These are phyloP conservation scores for Ustilago xerochloae DNA, from an alignment of 1,284 basidiomycete genomes.

Conservation along the genomic window DNA sequence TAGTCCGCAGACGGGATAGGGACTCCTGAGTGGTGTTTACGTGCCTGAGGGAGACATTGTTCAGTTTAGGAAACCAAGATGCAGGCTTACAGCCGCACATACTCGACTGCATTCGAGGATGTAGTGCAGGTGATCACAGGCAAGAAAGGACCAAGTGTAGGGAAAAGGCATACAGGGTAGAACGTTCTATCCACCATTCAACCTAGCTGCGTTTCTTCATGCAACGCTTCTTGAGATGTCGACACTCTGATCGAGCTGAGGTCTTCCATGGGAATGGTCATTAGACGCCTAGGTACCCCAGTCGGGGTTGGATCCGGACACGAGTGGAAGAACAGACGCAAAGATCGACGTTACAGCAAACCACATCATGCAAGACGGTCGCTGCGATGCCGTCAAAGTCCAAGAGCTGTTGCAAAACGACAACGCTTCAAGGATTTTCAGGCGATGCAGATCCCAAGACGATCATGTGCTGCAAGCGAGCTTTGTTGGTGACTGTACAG, in stretches of 20 bases:
- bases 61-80: not conserved
- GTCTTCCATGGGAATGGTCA: no score
- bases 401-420: no score
- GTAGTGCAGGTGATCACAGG: not conserved
- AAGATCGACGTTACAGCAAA: constrained; percentile 3
- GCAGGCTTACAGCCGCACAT: not conserved
- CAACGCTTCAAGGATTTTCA: no score
- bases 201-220: not conserved
- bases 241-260: no score
- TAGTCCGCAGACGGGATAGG: not conserved
- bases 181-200: constrained; percentile 19
- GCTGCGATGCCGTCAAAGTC: no score
- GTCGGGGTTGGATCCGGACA: no score
- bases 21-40: not conserved
- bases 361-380: not conserved
- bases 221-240: no score
- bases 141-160: not conserved
- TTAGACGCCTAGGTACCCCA: no score
- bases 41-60: no score
- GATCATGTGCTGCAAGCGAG: constrained; percentile 6
- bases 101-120: not conserved
- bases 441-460: not conserved
- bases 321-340: no score
- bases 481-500: not conserved
- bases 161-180: not conserved